Evolutionary conservation across 768 basidiomycete genomes (phyloP), one percentile per base, ranked within the genome.

Genomic region (Coprinopsis strossmayeri): DNA sequence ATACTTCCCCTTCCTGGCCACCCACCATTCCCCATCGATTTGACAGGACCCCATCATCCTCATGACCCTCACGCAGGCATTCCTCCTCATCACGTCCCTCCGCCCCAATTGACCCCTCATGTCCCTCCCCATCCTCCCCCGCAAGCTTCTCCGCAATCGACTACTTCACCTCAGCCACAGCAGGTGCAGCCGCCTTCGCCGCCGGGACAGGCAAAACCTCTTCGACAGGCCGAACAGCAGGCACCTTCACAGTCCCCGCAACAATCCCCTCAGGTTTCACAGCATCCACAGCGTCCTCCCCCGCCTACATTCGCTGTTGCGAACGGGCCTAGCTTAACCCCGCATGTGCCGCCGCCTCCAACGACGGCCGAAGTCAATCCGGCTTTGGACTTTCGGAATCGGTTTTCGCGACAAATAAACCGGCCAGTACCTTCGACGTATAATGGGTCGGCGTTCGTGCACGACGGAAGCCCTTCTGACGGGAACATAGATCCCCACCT

Each of bases 381-480:
- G n/a, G 28, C 43, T 4, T 18, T 45, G 7, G 43, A 45, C 43
- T 45, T 45, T 27, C 43, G 43, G 10, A 32, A 15, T 32, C 43
- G 43, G 21, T 42, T 42, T 23, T 42, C 21, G 23, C 18, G 11
- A 5, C 37, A 38, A 9, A 7, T 32, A 32, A 32, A 32, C 15
- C 30, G 30, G 15, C 30, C 30, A 7, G 15, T 32, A 32, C 30
- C 30, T 32, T 32, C 30, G 7, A 15, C 30, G 30, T 32, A 32
- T n/a, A n/a, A n/a, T n/a, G n/a, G n/a, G n/a, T n/a, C n/a, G n/a
- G n/a, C n/a, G n/a, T n/a, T n/a, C n/a, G n/a, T n/a, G n/a, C n/a
- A n/a, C n/a, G n/a, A n/a, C n/a, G n/a, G n/a, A n/a, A n/a, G n/a
- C n/a, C n/a, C n/a, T n/a, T n/a, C n/a, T n/a, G n/a, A n/a, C n/a